A percentile compares a stretch with the other conserved stretches of the same genome.
Evolutionary conservation across 1,139 yeast genomes (phyloP).

Genomic region (Blastobotrys malaysiensis): DNA sequence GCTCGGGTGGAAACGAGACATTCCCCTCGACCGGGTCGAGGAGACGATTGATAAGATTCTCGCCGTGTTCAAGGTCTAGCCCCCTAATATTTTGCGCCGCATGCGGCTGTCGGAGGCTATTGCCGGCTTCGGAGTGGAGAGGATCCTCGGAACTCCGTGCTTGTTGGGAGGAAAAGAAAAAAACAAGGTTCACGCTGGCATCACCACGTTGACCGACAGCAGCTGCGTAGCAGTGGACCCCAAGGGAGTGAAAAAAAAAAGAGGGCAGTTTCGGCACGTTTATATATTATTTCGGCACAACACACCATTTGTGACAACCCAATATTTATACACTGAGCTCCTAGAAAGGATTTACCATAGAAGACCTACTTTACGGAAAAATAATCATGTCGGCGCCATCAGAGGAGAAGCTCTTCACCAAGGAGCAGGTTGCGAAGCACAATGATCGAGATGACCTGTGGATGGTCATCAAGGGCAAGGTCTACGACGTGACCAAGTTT

Average conservation of each 20-base stretch:
- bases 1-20: slow-evolving; percentile 4
- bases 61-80: slow-evolving; percentile 13
- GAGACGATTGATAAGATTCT: slow-evolving; percentile 24
- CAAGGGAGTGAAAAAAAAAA: neutral
- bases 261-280: neutral
- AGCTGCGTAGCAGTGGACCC: neutral
- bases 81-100: no score
- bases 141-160: neutral
- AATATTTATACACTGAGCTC: neutral
- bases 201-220: neutral
- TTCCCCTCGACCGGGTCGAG: slow-evolving; percentile 18
- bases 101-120: neutral
- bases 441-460: slow-evolving; percentile 75
- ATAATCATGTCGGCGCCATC: slow-evolving; percentile 5
- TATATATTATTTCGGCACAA: neutral
- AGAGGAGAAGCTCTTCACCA: slow-evolving; percentile 40
- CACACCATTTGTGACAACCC: neutral
- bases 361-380: neutral
- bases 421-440: slow-evolving; percentile 75
- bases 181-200: neutral
- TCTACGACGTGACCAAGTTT: slow-evolving; percentile 77
- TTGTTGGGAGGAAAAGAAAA: neutral
- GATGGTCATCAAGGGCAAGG: slow-evolving; percentile 87
- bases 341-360: neutral
- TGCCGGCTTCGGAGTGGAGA: neutral